Evolutionary conservation across 129 eudicot genomes (phyloP).

Genomic region (Scalesia atractyloides): DNA sequence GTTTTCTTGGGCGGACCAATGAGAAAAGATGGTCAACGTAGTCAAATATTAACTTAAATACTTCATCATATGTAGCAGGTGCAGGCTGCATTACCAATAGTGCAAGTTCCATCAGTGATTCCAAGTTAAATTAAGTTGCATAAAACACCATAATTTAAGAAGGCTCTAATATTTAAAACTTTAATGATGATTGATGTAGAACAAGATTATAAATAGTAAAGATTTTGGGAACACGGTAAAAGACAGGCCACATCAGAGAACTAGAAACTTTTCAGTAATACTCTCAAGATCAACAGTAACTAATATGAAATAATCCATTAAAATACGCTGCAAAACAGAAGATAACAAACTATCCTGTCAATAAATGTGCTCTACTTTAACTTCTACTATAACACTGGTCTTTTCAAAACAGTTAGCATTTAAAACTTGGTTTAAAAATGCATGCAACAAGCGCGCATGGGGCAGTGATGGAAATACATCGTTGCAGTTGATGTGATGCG

Average conservation of each 20-base stretch:
- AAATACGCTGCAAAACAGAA: not conserved
- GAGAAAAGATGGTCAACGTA: constrained; percentile 92
- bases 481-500: too few relatives aligned
- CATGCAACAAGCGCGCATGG: too few relatives aligned
- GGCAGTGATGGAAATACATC: too few relatives aligned
- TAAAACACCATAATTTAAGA: not conserved
- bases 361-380: not conserved
- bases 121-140: not conserved
- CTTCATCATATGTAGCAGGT: constrained; percentile 86
- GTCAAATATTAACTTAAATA: constrained; percentile 80
- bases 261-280: constrained; percentile 13
- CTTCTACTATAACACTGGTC: not conserved
- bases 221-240: not conserved
- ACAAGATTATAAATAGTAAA: constrained; percentile 5
- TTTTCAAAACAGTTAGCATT: not conserved
- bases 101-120: constrained; percentile 20
- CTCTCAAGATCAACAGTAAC: not conserved
- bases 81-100: constrained; percentile 66
- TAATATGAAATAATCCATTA: not conserved
- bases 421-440: too few relatives aligned
- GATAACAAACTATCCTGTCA: not conserved
- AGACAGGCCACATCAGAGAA: not conserved
- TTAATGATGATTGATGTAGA: not conserved
- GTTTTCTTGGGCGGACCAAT: constrained; percentile 90
- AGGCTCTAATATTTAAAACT: not conserved